Conservation (phyloP, 2,329 filamentous ascomycete species). For the Botrytis medusae region DNA sequence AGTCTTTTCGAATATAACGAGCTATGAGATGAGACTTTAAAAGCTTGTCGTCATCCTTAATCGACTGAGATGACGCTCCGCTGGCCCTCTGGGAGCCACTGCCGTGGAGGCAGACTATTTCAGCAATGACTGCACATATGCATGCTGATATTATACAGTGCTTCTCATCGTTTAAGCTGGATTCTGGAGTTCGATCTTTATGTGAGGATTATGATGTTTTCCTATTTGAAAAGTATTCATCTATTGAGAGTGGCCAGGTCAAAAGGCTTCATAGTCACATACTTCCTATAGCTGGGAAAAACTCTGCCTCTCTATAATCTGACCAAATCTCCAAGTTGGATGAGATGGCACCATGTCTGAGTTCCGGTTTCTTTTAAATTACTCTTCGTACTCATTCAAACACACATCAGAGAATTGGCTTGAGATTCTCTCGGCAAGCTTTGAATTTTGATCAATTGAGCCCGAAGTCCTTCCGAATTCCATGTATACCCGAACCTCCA, state of each 20-base stretch:
- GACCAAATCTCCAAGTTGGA: neutral
- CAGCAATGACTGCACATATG: neutral
- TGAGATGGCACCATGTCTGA: neutral
- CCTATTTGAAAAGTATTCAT: no score
- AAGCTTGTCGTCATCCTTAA: neutral
- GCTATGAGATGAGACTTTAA: neutral
- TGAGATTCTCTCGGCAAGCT: neutral
- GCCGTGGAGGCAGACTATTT: slow-evolving; percentile 4
- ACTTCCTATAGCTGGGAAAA: slow-evolving; percentile 1
- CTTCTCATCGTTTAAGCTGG: neutral
- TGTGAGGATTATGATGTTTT: neutral
- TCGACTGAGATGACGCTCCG: neutral
- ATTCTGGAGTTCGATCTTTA: neutral
- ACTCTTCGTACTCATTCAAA: no score
- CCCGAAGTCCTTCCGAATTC: neutral
- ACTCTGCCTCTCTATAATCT: neutral
- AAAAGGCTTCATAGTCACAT: neutral
- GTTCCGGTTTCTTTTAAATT: neutral
- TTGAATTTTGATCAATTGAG: neutral
- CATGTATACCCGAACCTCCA: neutral
- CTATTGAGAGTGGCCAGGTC: neutral
- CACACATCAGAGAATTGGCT: neutral
- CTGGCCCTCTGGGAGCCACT: neutral
- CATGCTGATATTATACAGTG: neutral
- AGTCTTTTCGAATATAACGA: neutral